Conservation (phyloP, 2,329 filamentous ascomycete genomes). For the Ambrosiella beaveri region DNA sequence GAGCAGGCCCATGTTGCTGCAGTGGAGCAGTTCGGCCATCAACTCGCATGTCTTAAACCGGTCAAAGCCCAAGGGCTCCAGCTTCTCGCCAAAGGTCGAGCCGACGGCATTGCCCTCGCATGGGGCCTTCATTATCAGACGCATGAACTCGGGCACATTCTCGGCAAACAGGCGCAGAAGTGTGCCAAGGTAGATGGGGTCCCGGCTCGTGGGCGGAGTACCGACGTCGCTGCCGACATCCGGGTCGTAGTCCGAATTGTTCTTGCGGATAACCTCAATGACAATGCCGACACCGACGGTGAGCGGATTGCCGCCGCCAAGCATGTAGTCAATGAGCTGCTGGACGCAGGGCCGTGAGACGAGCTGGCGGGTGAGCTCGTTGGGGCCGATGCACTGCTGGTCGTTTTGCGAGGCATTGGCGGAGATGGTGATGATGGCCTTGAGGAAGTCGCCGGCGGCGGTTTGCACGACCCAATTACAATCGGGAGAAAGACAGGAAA, state of each 20-base stretch:
- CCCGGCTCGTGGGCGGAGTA: conserved; percentile 62
- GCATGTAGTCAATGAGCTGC: conserved; percentile 77
- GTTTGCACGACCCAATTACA: conserved; percentile 85
- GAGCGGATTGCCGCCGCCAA: conserved; percentile 78
- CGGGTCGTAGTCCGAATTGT: conserved; percentile 96
- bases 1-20: conserved; percentile 93
- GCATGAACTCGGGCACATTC: conserved; percentile 88
- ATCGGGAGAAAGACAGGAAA: conserved; percentile 73
- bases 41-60: conserved; percentile 97
- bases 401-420: conserved; percentile 97
- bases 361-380: conserved; percentile 85
- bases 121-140: conserved; percentile 62
- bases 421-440: conserved; percentile 97
- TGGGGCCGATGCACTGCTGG: conserved; percentile 95
- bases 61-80: conserved; percentile 91
- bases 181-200: conserved; percentile 90
- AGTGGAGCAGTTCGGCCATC: conserved; percentile 94
- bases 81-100: conserved; percentile 77
- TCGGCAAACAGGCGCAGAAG: conserved; percentile 76
- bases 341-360: conserved; percentile 75
- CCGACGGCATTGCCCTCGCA: conserved; percentile 58
- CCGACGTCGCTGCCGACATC: conserved; percentile 72
- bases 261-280: conserved; percentile 97
- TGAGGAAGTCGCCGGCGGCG: conserved; percentile 90
- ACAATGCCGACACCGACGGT: conserved; percentile 95